phyloP scores from a whole-genome alignment of 306 rosid genomes.

The Vigna angularis region DNA sequence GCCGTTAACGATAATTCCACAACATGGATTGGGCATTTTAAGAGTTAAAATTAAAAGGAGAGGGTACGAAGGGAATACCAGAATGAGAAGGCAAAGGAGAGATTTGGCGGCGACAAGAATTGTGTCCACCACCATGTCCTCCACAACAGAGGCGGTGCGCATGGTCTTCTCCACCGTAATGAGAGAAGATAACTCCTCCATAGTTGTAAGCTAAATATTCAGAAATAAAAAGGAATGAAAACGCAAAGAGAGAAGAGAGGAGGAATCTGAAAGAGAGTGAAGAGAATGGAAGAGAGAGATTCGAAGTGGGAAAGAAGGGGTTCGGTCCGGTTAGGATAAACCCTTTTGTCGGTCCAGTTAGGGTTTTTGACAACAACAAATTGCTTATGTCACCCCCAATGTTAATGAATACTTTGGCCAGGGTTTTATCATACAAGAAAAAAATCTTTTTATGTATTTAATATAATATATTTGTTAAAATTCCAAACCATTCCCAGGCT shows the following conservation, averaged over 20 bases:
- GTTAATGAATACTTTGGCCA: no score
- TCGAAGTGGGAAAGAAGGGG: slow-evolving; percentile 22
- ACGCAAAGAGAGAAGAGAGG: neutral
- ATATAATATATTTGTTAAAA: no score
- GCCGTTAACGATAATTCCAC: neutral
- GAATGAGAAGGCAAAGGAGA: slow-evolving; percentile 58
- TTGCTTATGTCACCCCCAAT: slow-evolving; percentile 26
- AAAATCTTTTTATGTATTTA: no score
- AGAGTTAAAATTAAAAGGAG: neutral
- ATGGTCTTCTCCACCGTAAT: slow-evolving; percentile 37
- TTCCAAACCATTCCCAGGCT: no score
- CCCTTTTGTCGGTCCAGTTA: slow-evolving; percentile 55
- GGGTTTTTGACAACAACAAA: slow-evolving; percentile 44
- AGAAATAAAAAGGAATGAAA: neutral
- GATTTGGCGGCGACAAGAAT: slow-evolving; percentile 53
- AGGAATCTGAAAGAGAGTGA: neutral
- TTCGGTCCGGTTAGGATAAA: slow-evolving; percentile 63
- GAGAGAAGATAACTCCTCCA: slow-evolving; percentile 56
- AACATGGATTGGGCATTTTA: neutral
- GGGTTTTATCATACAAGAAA: no score
- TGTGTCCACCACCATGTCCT: slow-evolving; percentile 57
- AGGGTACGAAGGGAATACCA: slow-evolving; percentile 44
- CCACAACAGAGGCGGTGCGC: slow-evolving; percentile 51
- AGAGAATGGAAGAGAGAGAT: neutral
- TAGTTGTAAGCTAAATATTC: slow-evolving; percentile 44